Evolutionary conservation across 345 rosid species (phyloP), one percentile per base, ranked within the genome.

Genomic region (Mangifera indica): DNA sequence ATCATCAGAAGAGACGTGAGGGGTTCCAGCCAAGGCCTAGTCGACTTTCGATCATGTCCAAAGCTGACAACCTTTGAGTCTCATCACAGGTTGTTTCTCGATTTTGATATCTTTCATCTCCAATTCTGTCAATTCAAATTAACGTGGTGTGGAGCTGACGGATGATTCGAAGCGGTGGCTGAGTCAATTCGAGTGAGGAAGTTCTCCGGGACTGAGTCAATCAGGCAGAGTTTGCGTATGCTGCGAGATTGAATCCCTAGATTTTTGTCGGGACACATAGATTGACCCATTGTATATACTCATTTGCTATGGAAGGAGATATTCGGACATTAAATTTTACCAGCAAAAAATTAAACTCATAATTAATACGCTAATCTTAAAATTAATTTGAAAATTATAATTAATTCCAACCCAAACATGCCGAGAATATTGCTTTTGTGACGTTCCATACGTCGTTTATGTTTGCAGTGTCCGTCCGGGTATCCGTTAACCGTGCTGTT

Each of bases 31-130:
- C 96, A 1, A 74, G 90, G 72, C 90, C 81, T 17, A 93, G 98
- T 40, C 81, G 98, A 54, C 86, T 93, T 10, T 89, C 97, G n/a
- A 15, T 78, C 14, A 87, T 86, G 97, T 78, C 93, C 11, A 86
- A 77, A 74, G 91, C 86, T 7, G 82, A 75, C 3, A 79, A 70
- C 63, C 46, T 42, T 52, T 82, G 71, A 82, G 69, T 26, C 37
- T 57, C 17, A 46, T 64, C n/a, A 37, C 42, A 82, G 82, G 84
- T 82, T 78, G 78, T 82, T 81, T 75, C 44, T 60, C 60, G 49
- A 42, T 60, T 77, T 52, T 74, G 29, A 53, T 64, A 26, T 67
- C 60, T 57, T 77, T 64, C 8, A 49, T 49, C 53, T 49, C 42
- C 42, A 37, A 7, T 37, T 37, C 1, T 1, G 42, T 37, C 22